Base-by-base conservation (phyloP, 352 stramenopile genomes). In the Labyrinthula sp. region DNA sequence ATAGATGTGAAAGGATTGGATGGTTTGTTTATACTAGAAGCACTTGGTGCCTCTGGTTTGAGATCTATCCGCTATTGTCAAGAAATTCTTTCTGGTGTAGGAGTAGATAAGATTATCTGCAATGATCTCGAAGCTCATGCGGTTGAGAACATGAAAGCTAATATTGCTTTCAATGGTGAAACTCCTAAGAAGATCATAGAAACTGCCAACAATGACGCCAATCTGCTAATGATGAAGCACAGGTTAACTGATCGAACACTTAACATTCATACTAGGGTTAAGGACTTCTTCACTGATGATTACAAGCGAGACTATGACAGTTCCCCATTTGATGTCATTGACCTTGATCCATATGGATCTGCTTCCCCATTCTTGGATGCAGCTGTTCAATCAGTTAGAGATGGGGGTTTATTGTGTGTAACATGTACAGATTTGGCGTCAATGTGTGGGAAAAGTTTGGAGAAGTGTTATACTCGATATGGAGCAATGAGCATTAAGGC, bases 311-410 rank as follows among this genome's bases (percentile, higher is more conserved):
- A 22, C 54, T 67, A 1, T 7, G 14, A 6, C 3, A 29, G 14
- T 77, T 68, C 89, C 35, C 80, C 92, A 49, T 98, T 93, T 56
- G 89, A 99, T 62, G 89, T 99, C 26, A 94, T 99, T 61, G 91
- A 99, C 59, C 62, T 99, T 20, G 91, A 99, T 64, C 91, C 91
- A 27, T 99, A 99, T 60, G 91, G 91, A 24, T 91, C 79, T 12
- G 83, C 87, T 10, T 89, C 86, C 17, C 90, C 92, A 23, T 99
- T 99, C 64, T 61, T 99, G 26, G 91, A 99, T 64, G 74, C 74
- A 5, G 86, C 89, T 0, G 77, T 99, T 17, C 87, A 95, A 63
- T 61, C 73, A 30, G 72, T 99, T 2, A 57, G 66, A 24, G 81
- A 91, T 59, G 90, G 90, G 38, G 91, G 91, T 27, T 62, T 99